A percentile compares a stretch with the other conserved stretches of the same genome.
These are phyloP conservation scores for Aspergillus bombycis DNA, from an alignment of 2,329 filamentous ascomycete species.

Conservation along the genomic window DNA sequence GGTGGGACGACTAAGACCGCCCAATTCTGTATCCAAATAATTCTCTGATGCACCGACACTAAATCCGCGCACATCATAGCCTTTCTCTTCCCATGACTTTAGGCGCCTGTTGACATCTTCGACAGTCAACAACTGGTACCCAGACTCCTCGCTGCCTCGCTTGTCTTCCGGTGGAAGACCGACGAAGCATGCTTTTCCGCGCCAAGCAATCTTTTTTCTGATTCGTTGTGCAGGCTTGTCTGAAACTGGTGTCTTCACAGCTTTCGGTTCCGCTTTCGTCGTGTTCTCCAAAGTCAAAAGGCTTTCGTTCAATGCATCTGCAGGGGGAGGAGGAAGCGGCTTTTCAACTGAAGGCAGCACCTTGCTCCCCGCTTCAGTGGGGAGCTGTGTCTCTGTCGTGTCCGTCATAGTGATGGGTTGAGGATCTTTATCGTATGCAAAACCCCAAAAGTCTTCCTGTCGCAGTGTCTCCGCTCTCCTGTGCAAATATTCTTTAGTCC, in stretches of 20 bases:
- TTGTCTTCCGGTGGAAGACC: conserved; percentile 69
- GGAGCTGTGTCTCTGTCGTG: conserved; percentile 26
- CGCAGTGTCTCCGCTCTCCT: conserved; percentile 47
- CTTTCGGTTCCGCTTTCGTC: conserved; percentile 17
- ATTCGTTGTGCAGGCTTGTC: conserved; percentile 32
- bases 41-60: conserved; percentile 37
- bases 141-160: conserved; percentile 55
- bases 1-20: conserved; percentile 47
- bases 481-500: conserved; percentile 37
- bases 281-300: conserved; percentile 11
- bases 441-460: conserved; percentile 50
- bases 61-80: conserved; percentile 48
- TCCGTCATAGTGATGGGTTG: conserved; percentile 39
- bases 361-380: conserved; percentile 23
- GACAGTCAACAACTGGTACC: conserved; percentile 41
- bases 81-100: conserved; percentile 46
- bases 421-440: conserved; percentile 47
- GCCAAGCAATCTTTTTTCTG: conserved; percentile 77
- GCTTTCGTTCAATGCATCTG: conserved; percentile 20
- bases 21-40: conserved; percentile 31
- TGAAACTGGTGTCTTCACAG: conserved; percentile 18
- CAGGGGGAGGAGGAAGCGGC: conserved; percentile 43
- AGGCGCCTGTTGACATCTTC: conserved; percentile 44
- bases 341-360: conserved; percentile 40
- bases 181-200: conserved; percentile 73